Evolutionary conservation across 163 green algal species (phyloP), one percentile per base, ranked within the genome.

Genomic region (Scenedesmus sp.): DNA sequence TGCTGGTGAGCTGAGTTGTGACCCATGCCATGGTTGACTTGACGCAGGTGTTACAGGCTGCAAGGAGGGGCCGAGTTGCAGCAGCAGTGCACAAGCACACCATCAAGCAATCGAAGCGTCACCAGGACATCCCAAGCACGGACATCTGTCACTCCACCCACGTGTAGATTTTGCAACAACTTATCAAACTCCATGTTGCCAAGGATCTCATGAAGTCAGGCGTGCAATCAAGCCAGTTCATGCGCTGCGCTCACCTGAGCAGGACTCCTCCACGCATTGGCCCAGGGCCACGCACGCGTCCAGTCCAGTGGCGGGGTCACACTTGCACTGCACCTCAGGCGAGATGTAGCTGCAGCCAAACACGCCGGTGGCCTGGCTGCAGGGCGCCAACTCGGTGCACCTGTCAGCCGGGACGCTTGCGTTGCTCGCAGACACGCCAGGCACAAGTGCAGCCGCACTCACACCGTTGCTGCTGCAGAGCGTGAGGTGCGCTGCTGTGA

Each of bases 301-400:
- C 22, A 44, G 0, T 3, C 85, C 85, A 33, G 20, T 43, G 20
- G 40, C 22, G 26, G n/a, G 37, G 30, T 80, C 33, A 26, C 85
- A 89, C 26, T 46, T 56, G 43, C 65, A 83, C 37, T 49, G 43
- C 42, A 35, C 12, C 37, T 33, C 40, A 7, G 33, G 22, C 16
- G 85, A 20, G 12, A 46, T 40, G 65, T 82, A 83, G 85, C 65
- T 89, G 65, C 85, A 89, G 24, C 43, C 65, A 24, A 68, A 37
- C 1, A 44, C 68, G 22, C 44, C 70, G 20, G 10, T 46, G 61
- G 40, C 70, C 18, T 46, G 30, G 42, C 42, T 46, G 42, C 5
- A 35, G 43, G 35, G 26, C 0, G 26, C 61, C 18, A 43, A 42
- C 37, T 61, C 80, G 16, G 65, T 76, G 51, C 61, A 70, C 7